phyloP scores from a whole-genome alignment of 2,329 filamentous ascomycete genomes.

The Apiospora saccharicola region DNA sequence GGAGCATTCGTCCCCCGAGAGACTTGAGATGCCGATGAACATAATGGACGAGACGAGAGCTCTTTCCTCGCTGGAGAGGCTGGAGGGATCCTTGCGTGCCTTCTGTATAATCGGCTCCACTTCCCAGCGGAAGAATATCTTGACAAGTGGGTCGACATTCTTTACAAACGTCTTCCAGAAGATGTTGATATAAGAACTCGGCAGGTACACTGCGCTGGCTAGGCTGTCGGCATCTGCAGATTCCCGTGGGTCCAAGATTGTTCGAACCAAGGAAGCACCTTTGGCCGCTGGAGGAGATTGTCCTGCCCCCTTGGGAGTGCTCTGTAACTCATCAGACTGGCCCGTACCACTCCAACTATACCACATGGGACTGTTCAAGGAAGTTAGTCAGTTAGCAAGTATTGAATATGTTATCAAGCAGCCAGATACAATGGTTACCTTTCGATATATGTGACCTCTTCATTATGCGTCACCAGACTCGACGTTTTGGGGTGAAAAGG shows the following conservation, averaged over 20 bases:
- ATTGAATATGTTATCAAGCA: neutral
- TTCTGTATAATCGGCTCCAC: constrained; percentile 8
- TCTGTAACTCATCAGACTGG: neutral
- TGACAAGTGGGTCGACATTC: constrained; percentile 7
- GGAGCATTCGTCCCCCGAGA: neutral
- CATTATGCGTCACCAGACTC: constrained; percentile 1
- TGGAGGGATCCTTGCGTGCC: neutral
- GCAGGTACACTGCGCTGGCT: neutral
- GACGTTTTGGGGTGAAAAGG: constrained; percentile 16
- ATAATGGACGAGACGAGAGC: neutral
- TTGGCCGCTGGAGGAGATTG: neutral
- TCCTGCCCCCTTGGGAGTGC: neutral
- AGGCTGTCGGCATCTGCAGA: neutral
- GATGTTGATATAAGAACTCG: neutral
- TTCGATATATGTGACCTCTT: constrained; percentile 9
- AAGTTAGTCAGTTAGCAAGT: neutral
- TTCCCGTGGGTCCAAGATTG: neutral
- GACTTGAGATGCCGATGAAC: neutral
- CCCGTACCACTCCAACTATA: constrained; percentile 4
- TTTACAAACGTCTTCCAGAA: neutral
- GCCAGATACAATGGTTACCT: neutral
- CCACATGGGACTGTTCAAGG: neutral
- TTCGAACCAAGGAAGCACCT: neutral
- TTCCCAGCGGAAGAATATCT: constrained; percentile 16
- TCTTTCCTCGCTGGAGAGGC: neutral